Evolutionary conservation across 352 stramenopile species (phyloP), one percentile per base, ranked within the genome.

Genomic region (Phytophthora aleatoria): DNA sequence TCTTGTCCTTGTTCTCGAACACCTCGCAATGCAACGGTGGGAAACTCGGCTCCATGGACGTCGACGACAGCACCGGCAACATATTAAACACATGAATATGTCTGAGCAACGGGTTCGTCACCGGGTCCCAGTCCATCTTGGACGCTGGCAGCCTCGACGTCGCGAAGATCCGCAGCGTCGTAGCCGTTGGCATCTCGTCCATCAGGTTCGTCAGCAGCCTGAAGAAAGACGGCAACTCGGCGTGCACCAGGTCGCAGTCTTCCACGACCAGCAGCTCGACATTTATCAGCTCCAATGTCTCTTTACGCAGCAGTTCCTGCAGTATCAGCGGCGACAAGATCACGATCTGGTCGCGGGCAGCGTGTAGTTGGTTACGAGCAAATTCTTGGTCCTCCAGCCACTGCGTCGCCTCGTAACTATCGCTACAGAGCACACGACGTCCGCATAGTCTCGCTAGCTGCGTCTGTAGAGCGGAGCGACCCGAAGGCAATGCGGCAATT

Each of bases 61-160:
- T 52, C 2, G 65, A 30, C 0, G 59, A 38, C 8, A 89, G 16
- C 33, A 89, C 67, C 2, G 85, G 78, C 38, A 89, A 56, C 57
- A 91, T 64, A 26, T 81, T 89, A 26, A 94, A 62, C 49, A 90
- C 78, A 26, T 84, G 66, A 26, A 93, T 78, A 47, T 89, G 72
- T 43, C 74, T 75, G 13, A 87, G 68, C 15, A 95, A 57, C n/a
- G 83, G 78, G 39, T 89, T 91, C 0, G 64, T 67, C 1, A 64
- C 61, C 2, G 70, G 53, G 20, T 74, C 58, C 67, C 79, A 82
- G 44, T 86, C 61, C 51, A 94, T 76, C 53, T 65, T 65, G 7
- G 87, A 95, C 15, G 69, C 71, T 24, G 74, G 70, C 35, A 79
- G 66, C 1, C 61, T 61, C 6, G 85, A 83, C 6, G 86, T 92